Conservation (phyloP, 768 basidiomycete species). For the Multifurca ochricompacta region DNA sequence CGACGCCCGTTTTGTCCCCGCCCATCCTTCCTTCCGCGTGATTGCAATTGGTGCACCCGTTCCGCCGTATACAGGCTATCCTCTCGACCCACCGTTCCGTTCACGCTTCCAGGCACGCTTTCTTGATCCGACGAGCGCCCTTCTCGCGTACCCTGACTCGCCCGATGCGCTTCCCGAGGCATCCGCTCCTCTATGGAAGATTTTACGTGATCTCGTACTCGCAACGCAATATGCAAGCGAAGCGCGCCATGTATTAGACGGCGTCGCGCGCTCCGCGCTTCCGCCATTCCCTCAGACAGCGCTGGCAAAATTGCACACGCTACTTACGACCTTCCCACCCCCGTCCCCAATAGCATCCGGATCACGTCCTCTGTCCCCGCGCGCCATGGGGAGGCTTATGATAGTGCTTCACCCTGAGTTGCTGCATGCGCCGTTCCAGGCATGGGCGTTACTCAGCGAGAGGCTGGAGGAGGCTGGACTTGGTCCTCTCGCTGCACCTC, state of each 20-base stretch:
- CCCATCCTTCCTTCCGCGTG: slow-evolving; percentile 60
- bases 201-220: slow-evolving; percentile 49
- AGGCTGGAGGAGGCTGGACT: slow-evolving; percentile 49
- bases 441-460: slow-evolving; percentile 53
- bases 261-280: slow-evolving; percentile 43
- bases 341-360: slow-evolving; percentile 32
- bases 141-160: slow-evolving; percentile 34
- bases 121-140: slow-evolving; percentile 49
- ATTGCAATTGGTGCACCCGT: slow-evolving; percentile 65
- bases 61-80: slow-evolving; percentile 59
- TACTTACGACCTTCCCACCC: slow-evolving; percentile 45
- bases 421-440: slow-evolving; percentile 47
- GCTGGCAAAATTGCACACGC: slow-evolving; percentile 39
- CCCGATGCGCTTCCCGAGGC: slow-evolving; percentile 3
- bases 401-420: slow-evolving; percentile 54
- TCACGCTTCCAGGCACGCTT: slow-evolving; percentile 65
- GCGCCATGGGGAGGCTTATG: slow-evolving; percentile 46
- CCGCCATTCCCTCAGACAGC: slow-evolving; percentile 63
- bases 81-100: slow-evolving; percentile 57
- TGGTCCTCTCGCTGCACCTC: slow-evolving; percentile 44
- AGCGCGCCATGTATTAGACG: slow-evolving; percentile 44
- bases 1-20: slow-evolving; percentile 47
- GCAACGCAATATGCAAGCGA: slow-evolving; percentile 59
- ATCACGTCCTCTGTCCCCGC: slow-evolving; percentile 28
- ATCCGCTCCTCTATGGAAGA: slow-evolving; percentile 29